phyloP scores from a whole-genome alignment of 441 rosid genomes.

The Viola pubescens region DNA sequence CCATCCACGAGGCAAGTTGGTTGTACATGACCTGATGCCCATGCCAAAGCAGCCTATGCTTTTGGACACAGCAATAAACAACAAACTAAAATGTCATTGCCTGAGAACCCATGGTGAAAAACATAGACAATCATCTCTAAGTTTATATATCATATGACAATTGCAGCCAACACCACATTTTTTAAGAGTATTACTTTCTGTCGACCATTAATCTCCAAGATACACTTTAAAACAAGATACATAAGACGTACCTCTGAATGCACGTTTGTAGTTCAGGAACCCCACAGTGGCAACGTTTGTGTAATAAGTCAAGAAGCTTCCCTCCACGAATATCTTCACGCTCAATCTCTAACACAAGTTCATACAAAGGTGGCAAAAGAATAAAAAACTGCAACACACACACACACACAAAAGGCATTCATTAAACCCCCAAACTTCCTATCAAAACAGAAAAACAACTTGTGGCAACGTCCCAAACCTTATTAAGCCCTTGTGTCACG shows the following conservation, averaged over 20 bases:
- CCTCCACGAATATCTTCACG: constrained; percentile 90
- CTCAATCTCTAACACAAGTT: constrained; percentile 86
- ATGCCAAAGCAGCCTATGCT: constrained; percentile 91
- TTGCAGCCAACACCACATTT: not conserved
- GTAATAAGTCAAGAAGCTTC: constrained; percentile 77
- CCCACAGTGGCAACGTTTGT: constrained; percentile 88
- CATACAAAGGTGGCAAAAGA: constrained; percentile 79
- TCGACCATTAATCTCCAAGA: no score
- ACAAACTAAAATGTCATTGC: constrained; percentile 13
- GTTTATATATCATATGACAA: not conserved
- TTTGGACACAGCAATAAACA: constrained; percentile 13
- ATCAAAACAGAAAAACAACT: constrained; percentile 3
- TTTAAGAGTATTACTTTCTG: not conserved
- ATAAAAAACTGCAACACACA: constrained; percentile 54
- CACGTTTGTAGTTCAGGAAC: constrained; percentile 92
- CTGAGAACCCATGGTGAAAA: constrained; percentile 5
- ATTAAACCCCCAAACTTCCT: not conserved
- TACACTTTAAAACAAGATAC: no score
- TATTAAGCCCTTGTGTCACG: constrained; percentile 80
- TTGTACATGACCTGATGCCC: constrained; percentile 92
- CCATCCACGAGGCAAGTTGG: constrained; percentile 94
- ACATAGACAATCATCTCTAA: not conserved
- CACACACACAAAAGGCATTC: not conserved
- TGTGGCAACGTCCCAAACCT: constrained; percentile 33
- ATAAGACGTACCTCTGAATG: constrained; percentile 64